Conservation (phyloP, 148 eudicot species). For the Cornus suecica region DNA sequence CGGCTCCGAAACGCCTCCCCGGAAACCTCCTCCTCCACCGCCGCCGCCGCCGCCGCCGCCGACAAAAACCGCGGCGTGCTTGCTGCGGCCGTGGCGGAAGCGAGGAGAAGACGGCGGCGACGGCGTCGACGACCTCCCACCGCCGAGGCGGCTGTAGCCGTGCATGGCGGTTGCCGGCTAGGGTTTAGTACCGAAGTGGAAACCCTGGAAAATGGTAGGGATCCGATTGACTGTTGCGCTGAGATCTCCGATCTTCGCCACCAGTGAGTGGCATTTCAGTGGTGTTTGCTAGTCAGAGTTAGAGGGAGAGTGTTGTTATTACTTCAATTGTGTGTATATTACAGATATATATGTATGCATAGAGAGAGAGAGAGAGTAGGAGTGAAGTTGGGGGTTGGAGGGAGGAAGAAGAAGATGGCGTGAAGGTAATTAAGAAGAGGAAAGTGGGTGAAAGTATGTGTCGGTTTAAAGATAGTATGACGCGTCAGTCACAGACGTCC, state of each 20-base stretch:
- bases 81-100: slow-evolving; percentile 34
- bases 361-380: slow-evolving; percentile 6
- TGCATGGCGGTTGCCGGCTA: slow-evolving; percentile 32
- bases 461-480: too few relatives aligned
- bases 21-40: slow-evolving; percentile 6
- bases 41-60: slow-evolving; percentile 20
- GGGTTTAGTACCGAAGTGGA: neutral
- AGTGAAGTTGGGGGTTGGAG: neutral
- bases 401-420: neutral
- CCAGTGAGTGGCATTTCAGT: neutral
- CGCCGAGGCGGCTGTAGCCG: slow-evolving; percentile 62
- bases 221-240: neutral
- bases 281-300: too few relatives aligned
- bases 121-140: slow-evolving; percentile 29
- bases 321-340: neutral
- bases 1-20: slow-evolving; percentile 31
- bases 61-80: slow-evolving; percentile 29
- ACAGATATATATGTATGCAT: neutral
- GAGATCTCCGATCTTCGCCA: neutral
- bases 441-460: too few relatives aligned
- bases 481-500: neutral
- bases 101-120: slow-evolving; percentile 51
- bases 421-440: neutral
- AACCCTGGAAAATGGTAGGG: neutral
- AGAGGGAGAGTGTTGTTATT: neutral